phyloP scores from a whole-genome alignment of 2,329 filamentous ascomycete genomes.

The Hysterium pulicare region DNA sequence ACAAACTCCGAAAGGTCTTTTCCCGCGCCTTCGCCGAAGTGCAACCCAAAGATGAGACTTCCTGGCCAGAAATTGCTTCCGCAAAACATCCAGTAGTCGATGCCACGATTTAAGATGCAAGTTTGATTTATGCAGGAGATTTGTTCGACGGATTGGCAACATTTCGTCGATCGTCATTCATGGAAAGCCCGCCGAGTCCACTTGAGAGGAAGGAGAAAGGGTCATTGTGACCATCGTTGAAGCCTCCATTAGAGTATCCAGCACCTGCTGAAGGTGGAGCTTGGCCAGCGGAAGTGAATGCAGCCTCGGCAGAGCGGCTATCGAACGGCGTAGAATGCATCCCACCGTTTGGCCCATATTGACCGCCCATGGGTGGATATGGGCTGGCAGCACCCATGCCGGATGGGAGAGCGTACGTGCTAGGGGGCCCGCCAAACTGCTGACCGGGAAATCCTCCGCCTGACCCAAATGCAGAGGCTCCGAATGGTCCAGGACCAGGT shows the following conservation, averaged over 20 bases:
- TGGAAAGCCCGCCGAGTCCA: slow-evolving; percentile 68
- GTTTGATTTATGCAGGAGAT: slow-evolving; percentile 36
- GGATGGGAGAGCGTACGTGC: slow-evolving; percentile 84
- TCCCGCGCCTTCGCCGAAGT: slow-evolving; percentile 25
- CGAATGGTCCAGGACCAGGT: slow-evolving; percentile 67
- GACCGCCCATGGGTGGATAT: slow-evolving; percentile 73
- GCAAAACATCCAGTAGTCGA: slow-evolving; percentile 28
- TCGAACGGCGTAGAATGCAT: slow-evolving; percentile 88
- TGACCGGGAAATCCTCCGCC: slow-evolving; percentile 58
- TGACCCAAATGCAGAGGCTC: slow-evolving; percentile 65
- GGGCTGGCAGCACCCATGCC: slow-evolving; percentile 75
- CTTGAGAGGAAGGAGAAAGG: slow-evolving; percentile 77
- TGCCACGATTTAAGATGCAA: slow-evolving; percentile 30
- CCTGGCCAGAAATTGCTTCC: slow-evolving; percentile 31
- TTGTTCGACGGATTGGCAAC: slow-evolving; percentile 38
- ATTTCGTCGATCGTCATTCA: slow-evolving; percentile 57
- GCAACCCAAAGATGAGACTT: slow-evolving; percentile 28
- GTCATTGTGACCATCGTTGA: slow-evolving; percentile 63
- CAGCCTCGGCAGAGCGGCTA: slow-evolving; percentile 87
- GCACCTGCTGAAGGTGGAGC: slow-evolving; percentile 73
- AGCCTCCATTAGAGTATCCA: slow-evolving; percentile 64
- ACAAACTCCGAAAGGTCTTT: slow-evolving; percentile 37
- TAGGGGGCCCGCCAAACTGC: slow-evolving; percentile 83
- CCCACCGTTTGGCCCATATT: slow-evolving; percentile 71
- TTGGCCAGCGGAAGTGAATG: slow-evolving; percentile 85